A percentile compares a stretch with the other conserved stretches of the same genome.
Conservation (phyloP, 192 early-diverging fungal species). For the Umbelopsis vinacea region DNA sequence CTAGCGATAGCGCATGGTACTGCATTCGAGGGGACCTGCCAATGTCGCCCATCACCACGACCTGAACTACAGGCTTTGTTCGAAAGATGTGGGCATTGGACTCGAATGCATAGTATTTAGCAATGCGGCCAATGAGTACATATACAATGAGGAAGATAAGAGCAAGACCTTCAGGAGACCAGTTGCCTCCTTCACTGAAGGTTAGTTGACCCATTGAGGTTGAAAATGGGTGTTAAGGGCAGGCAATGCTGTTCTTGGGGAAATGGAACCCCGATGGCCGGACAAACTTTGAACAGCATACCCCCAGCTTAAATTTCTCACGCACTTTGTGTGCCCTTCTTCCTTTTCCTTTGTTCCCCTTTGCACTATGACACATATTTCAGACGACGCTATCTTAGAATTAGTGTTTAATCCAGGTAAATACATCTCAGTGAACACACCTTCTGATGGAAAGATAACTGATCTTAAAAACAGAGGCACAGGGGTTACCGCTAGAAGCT, state of each 20-base stretch:
- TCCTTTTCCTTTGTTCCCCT: background rate
- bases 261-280: background rate
- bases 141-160: constrained; percentile 26
- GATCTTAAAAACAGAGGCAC: constrained; percentile 23
- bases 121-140: constrained; percentile 26
- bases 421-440: background rate
- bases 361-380: constrained; percentile 11
- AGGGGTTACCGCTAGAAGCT: constrained; percentile 35
- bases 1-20: constrained; percentile 84
- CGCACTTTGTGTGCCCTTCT: background rate
- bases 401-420: constrained; percentile 40
- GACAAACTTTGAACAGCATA: background rate
- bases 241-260: background rate
- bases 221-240: background rate
- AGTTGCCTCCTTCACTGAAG: constrained; percentile 28
- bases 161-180: constrained; percentile 26
- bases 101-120: constrained; percentile 28
- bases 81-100: constrained; percentile 24
- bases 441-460: background rate
- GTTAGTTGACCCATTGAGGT: constrained; percentile 14
- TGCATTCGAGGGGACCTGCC: constrained; percentile 91
- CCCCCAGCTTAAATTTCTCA: constrained; percentile 8
- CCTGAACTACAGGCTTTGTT: constrained; percentile 35
- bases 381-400: constrained; percentile 42
- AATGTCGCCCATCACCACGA: constrained; percentile 84